Conservation (phyloP, 495 filamentous ascomycete genomes). For the Xylaria sp. region DNA sequence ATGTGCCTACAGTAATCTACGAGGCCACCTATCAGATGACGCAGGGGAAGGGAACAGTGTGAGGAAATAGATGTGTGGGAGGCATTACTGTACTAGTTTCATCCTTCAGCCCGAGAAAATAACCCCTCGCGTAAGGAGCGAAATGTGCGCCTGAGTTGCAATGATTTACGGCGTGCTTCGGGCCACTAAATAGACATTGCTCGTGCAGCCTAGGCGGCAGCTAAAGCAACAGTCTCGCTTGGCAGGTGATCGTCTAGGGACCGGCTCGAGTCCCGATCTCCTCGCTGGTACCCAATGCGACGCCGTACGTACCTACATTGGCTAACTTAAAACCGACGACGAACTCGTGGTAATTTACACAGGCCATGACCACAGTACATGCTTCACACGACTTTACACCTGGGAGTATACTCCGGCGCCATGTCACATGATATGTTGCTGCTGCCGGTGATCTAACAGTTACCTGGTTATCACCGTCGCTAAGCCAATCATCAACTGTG, state of each 20-base stretch:
- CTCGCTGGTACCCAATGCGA: conserved; percentile 10
- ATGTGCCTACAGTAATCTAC: not conserved
- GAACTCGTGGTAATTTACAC: not conserved
- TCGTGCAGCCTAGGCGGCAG: not conserved
- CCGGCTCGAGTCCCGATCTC: conserved; percentile 14
- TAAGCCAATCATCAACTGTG: conserved; percentile 8
- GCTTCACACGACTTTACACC: not conserved
- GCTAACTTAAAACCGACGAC: conserved; percentile 21
- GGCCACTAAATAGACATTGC: conserved; percentile 1
- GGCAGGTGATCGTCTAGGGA: not conserved
- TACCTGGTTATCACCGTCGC: not conserved
- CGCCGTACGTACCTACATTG: not conserved
- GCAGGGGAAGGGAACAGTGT: not conserved
- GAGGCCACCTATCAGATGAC: not conserved
- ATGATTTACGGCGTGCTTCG: not conserved
- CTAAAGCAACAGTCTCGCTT: conserved; percentile 19
- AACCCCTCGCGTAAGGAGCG: not conserved
- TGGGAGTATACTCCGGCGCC: not conserved
- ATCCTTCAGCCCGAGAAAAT: not conserved
- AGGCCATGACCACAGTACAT: not conserved
- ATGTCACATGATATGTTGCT: conserved; percentile 24
- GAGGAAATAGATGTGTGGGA: not conserved
- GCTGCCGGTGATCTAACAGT: conserved; percentile 23
- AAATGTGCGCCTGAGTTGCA: not conserved
- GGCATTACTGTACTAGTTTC: not conserved